A percentile compares a stretch with the other conserved stretches of the same genome.
Evolutionary conservation across 768 basidiomycete species (phyloP).

Genomic region (Boletus rufocinnamomeus): DNA sequence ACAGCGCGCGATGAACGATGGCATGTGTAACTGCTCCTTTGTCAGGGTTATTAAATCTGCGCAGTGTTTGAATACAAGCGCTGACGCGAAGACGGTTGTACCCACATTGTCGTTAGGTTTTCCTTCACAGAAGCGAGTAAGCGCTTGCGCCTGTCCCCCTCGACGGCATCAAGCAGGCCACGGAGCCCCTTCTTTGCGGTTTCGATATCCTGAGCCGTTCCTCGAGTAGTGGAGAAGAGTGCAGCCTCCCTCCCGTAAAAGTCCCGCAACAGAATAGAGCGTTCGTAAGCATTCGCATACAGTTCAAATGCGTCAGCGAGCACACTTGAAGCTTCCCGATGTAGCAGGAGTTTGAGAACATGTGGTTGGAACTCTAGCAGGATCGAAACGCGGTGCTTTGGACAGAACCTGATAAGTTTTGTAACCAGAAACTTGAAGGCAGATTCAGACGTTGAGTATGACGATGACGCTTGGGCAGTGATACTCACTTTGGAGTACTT

Average conservation of each 20-base stretch:
- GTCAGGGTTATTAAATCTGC: slow-evolving; percentile 88
- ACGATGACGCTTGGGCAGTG: background rate
- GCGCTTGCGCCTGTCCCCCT: slow-evolving; percentile 64
- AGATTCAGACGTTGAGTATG: background rate
- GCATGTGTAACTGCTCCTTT: slow-evolving; percentile 87
- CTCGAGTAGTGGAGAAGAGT: slow-evolving; percentile 60
- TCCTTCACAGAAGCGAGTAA: slow-evolving; percentile 71
- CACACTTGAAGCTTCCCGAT: slow-evolving; percentile 80
- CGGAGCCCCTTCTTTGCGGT: slow-evolving; percentile 64
- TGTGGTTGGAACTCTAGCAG: slow-evolving; percentile 76
- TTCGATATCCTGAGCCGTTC: slow-evolving; percentile 64
- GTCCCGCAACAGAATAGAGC: slow-evolving; percentile 76
- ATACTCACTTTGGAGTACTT: slow-evolving; percentile 83
- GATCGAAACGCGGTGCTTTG: slow-evolving; percentile 72
- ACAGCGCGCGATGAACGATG: slow-evolving; percentile 82
- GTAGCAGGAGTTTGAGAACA: slow-evolving; percentile 76
- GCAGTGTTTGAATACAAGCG: background rate
- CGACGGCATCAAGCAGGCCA: slow-evolving; percentile 65
- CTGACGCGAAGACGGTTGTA: slow-evolving; percentile 3
- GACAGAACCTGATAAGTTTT: slow-evolving; percentile 77
- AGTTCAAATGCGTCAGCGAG: slow-evolving; percentile 90
- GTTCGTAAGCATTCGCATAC: slow-evolving; percentile 82
- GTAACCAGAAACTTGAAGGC: slow-evolving; percentile 67
- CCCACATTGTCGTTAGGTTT: slow-evolving; percentile 74
- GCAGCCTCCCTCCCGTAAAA: slow-evolving; percentile 90